A percentile compares a stretch with the other conserved stretches of the same genome.
Evolutionary conservation across 179 eudicot species (phyloP).

Genomic region (Pouteria campechiana): DNA sequence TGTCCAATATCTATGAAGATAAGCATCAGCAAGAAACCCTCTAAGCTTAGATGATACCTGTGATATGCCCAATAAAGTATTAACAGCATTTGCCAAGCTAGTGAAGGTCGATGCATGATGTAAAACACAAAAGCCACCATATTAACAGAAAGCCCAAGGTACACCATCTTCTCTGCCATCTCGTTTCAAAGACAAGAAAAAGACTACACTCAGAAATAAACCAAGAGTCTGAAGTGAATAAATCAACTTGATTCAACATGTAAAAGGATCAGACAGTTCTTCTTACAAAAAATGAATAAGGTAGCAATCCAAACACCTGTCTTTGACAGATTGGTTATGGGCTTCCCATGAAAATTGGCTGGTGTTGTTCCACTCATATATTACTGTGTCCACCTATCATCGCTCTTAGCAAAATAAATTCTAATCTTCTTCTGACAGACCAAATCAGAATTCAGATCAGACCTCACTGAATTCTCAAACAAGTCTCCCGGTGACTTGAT

Average conservation of each 20-base stretch:
- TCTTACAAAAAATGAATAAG: conserved; percentile 67
- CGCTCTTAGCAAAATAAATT: conserved; percentile 54
- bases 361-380: conserved; percentile 54
- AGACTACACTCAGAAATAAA: too few species aligned
- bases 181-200: conserved; percentile 46
- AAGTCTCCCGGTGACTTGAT: conserved; percentile 44
- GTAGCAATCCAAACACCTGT: conserved; percentile 91
- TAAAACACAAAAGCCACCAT: conserved; percentile 95
- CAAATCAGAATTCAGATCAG: conserved; percentile 4
- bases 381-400: conserved; percentile 51
- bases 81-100: conserved; percentile 77
- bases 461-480: conserved; percentile 4
- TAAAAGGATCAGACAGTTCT: not conserved
- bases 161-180: conserved; percentile 94
- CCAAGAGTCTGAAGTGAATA: not conserved
- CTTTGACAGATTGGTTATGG: conserved; percentile 44
- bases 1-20: conserved; percentile 92
- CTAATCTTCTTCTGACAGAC: conserved; percentile 45
- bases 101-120: conserved; percentile 78
- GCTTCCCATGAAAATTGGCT: conserved; percentile 58
- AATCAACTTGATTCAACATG: not conserved
- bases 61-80: conserved; percentile 81
- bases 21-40: conserved; percentile 86
- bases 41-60: conserved; percentile 83
- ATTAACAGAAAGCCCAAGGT: conserved; percentile 80